A percentile compares a stretch with the other conserved stretches of the same genome.
These are phyloP conservation scores for Phaseolus lunatus DNA, from an alignment of 306 rosid species.

Conservation along the genomic window DNA sequence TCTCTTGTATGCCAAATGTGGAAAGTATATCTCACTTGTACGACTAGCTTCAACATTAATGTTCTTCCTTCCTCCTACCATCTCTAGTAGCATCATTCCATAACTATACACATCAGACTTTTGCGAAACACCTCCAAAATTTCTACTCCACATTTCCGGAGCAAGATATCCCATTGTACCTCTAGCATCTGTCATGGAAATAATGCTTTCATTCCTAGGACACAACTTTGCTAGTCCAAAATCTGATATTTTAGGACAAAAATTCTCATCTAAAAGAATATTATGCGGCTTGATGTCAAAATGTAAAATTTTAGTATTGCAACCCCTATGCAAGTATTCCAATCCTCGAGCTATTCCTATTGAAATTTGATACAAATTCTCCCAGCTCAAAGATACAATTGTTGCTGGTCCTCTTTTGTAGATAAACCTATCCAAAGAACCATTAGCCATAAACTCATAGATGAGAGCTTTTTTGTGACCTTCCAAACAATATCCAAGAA, in stretches of 20 bases:
- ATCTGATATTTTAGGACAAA: constrained; percentile 33
- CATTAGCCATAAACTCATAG: constrained; percentile 49
- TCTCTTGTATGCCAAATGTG: too few relatives aligned
- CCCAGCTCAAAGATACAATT: constrained; percentile 46
- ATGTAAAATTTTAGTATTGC: too few relatives aligned
- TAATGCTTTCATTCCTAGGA: constrained; percentile 43
- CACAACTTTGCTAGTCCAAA: constrained; percentile 57
- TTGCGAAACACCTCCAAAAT: constrained; percentile 50
- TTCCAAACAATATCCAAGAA: constrained; percentile 57
- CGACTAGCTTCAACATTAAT: not conserved
- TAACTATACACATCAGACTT: constrained; percentile 50
- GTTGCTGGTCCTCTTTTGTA: not conserved
- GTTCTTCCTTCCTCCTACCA: constrained; percentile 47
- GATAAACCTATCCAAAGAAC: constrained; percentile 59
- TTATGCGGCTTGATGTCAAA: too few relatives aligned
- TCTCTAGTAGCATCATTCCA: constrained; percentile 61
- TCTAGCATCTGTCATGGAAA: constrained; percentile 46
- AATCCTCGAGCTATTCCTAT: constrained; percentile 54
- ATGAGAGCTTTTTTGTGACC: constrained; percentile 30
- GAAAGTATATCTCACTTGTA: too few relatives aligned
- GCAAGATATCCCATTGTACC: constrained; percentile 58
- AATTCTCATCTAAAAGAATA: too few relatives aligned
- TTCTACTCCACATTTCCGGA: constrained; percentile 51
- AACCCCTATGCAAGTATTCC: constrained; percentile 50
- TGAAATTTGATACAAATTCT: not conserved